Percentiles rank a stretch among this genome's conserved stretches.
Conservation (phyloP, 2,329 filamentous ascomycete species). For the Hypoxylon sp. region DNA sequence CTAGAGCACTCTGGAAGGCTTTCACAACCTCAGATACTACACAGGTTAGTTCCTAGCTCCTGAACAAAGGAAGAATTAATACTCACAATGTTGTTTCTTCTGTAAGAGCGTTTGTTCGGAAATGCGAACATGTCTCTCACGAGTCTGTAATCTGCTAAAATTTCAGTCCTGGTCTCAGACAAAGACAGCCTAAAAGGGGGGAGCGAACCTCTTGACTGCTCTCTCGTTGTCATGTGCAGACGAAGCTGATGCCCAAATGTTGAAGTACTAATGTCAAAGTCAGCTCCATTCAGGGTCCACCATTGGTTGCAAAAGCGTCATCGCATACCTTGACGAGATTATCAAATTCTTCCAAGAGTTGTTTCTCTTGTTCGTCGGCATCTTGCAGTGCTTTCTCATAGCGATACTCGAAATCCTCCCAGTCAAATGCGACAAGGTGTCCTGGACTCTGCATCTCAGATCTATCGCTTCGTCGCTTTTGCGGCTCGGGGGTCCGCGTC, state of each 20-base stretch:
- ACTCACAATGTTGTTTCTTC: conserved; percentile 86
- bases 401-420: conserved; percentile 80
- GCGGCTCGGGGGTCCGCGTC: conserved; percentile 55
- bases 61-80: conserved; percentile 20
- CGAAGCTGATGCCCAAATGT: conserved; percentile 82
- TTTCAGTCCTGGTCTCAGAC: conserved; percentile 39
- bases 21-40: conserved; percentile 71
- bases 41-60: conserved; percentile 40
- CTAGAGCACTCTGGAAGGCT: conserved; percentile 74
- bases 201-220: conserved; percentile 78
- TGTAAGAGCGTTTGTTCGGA: conserved; percentile 79
- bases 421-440: conserved; percentile 75
- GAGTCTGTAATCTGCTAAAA: conserved; percentile 77
- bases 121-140: conserved; percentile 81
- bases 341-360: conserved; percentile 77
- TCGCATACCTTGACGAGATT: conserved; percentile 73
- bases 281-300: conserved; percentile 37
- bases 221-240: conserved; percentile 81
- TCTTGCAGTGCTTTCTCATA: conserved; percentile 77
- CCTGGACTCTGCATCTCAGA: conserved; percentile 62
- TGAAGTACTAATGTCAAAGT: conserved; percentile 75
- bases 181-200: conserved; percentile 22
- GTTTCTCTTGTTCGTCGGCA: conserved; percentile 74
- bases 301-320: conserved; percentile 2
- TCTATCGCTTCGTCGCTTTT: conserved; percentile 57